Percentiles rank a stretch among this genome's conserved stretches.
Evolutionary conservation across 2,329 filamentous ascomycete species (phyloP).

Genomic region (Neocatenulostroma microsporum): DNA sequence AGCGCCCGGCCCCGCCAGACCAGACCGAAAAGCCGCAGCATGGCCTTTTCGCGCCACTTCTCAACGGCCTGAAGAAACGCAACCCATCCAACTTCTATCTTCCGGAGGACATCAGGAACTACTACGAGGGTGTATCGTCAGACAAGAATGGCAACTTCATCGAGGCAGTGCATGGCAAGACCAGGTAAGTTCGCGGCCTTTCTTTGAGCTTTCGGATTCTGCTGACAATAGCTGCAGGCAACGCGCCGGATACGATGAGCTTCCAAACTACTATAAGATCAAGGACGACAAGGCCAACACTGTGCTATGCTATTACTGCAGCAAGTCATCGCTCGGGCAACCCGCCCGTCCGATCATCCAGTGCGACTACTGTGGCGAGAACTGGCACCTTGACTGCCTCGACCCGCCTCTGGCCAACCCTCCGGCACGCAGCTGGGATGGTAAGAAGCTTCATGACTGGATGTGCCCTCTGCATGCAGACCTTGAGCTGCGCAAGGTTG

Average conservation of each 20-base stretch:
- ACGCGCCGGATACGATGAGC: slow-evolving; percentile 39
- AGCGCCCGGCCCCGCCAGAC: slow-evolving; percentile 21
- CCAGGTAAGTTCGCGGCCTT: slow-evolving; percentile 42
- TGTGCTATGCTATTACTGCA: slow-evolving; percentile 71
- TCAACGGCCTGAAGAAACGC: slow-evolving; percentile 41
- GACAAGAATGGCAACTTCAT: slow-evolving; percentile 74
- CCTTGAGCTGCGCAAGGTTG: slow-evolving; percentile 58
- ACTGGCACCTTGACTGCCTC: slow-evolving; percentile 90
- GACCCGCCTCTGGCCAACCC: slow-evolving; percentile 75
- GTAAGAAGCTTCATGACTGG: slow-evolving; percentile 62
- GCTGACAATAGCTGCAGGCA: slow-evolving; percentile 14
- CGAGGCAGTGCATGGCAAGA: slow-evolving; percentile 53
- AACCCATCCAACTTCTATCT: slow-evolving; percentile 44
- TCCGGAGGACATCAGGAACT: slow-evolving; percentile 61
- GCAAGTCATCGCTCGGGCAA: slow-evolving; percentile 53
- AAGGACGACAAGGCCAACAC: slow-evolving; percentile 65
- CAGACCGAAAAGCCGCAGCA: slow-evolving; percentile 29
- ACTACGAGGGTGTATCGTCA: slow-evolving; percentile 72
- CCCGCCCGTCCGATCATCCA: slow-evolving; percentile 71
- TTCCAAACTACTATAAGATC: slow-evolving; percentile 25
- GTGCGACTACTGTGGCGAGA: slow-evolving; percentile 72
- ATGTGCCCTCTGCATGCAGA: slow-evolving; percentile 82
- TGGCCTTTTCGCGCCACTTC: slow-evolving; percentile 55
- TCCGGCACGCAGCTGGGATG: slow-evolving; percentile 49
- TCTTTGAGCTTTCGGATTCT: background rate